These are phyloP conservation scores for Amniculicola lignicola DNA, from an alignment of 495 filamentous ascomycete species.

Conservation along the genomic window DNA sequence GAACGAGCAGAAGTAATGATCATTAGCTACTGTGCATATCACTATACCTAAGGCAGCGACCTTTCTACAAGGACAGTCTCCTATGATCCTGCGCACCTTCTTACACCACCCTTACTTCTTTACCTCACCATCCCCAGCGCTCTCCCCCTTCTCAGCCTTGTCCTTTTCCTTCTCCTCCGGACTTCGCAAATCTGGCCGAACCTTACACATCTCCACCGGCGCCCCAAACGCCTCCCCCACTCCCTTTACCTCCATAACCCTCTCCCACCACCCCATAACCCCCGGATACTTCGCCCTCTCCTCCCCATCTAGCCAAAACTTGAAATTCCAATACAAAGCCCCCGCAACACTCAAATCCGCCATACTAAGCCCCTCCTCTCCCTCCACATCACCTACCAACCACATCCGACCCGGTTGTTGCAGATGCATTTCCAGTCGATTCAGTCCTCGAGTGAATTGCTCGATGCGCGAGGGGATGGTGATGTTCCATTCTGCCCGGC, in stretches of 20 bases:
- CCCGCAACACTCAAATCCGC: constrained; percentile 53
- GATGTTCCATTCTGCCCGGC: constrained; percentile 40
- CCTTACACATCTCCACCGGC: constrained; percentile 46
- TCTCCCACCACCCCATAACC: constrained; percentile 47
- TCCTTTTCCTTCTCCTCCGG: no score
- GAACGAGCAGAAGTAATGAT: no score
- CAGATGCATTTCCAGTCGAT: constrained; percentile 44
- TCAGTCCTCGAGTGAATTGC: constrained; percentile 42
- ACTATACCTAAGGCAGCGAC: no score
- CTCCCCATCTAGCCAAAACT: constrained; percentile 50
- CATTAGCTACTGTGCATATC: no score
- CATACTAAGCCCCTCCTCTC: constrained; percentile 46
- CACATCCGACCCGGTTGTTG: constrained; percentile 44
- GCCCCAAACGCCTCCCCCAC: constrained; percentile 52
- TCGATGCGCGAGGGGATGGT: constrained; percentile 38
- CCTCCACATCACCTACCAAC: constrained; percentile 43
- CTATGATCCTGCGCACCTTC: no score
- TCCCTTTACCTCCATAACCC: constrained; percentile 45
- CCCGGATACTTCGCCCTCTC: constrained; percentile 48
- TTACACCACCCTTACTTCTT: no score
- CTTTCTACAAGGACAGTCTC: no score
- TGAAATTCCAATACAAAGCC: constrained; percentile 43
- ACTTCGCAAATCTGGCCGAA: no score
- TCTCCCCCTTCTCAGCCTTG: no score
- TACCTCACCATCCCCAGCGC: no score